phyloP scores from a whole-genome alignment of 1,139 yeast genomes.

The Saccharomyces hybrid region DNA sequence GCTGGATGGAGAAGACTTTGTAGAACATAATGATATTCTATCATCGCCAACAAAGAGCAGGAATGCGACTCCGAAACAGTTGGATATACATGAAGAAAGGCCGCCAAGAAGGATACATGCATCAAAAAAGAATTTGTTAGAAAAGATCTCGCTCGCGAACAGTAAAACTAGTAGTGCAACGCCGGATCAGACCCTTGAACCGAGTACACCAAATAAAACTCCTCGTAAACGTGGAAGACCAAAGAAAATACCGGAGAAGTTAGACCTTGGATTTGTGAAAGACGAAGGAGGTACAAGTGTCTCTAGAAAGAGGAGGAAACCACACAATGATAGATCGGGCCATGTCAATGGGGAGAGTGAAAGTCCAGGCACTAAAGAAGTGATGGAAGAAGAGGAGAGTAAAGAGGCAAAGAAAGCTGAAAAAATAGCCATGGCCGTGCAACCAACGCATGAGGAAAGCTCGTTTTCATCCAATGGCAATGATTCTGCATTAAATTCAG shows the following conservation, averaged over 20 bases:
- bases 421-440: not conserved
- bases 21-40: conserved; percentile 18
- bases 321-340: not conserved
- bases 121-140: conserved; percentile 4
- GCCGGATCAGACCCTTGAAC: conserved; percentile 1
- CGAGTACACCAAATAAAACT: not conserved
- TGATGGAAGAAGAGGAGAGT: not conserved
- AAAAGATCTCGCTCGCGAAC: not conserved
- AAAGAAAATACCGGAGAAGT: conserved; percentile 1
- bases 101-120: not conserved
- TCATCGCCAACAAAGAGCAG: conserved; percentile 19
- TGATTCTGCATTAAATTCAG: not conserved
- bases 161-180: not conserved
- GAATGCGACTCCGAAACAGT: conserved; percentile 1
- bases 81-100: not conserved
- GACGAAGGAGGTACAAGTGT: not conserved
- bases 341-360: not conserved
- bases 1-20: not conserved
- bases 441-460: not conserved
- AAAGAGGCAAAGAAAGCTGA: not conserved
- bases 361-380: not conserved
- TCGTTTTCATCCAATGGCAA: not conserved
- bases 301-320: not conserved
- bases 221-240: conserved; percentile 13
- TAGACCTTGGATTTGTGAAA: not conserved